Base-by-base conservation (phyloP, 2,329 filamentous ascomycete genomes). In the Trichoderma harzianum region DNA sequence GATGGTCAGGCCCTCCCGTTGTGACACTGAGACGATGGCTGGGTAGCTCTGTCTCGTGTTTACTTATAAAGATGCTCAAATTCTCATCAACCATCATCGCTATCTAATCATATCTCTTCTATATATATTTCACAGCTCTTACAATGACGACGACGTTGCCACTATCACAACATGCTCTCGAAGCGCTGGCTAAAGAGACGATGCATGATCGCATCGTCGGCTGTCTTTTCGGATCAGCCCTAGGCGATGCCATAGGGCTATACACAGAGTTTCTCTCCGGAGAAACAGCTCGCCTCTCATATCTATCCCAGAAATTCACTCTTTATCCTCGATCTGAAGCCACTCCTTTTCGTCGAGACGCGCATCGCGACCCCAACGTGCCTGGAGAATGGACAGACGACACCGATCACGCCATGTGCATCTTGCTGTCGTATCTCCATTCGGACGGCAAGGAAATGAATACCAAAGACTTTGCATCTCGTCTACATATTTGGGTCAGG, bases 241-340 rank as follows among this genome's bases (percentile, higher is more conserved):
- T 88, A 8, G 86, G 86, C 32, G 86, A 88, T 74, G 83, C 86
- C 24, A 85, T 88, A 71, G 86, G 86, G 2, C 75, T 88, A 7
- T 88, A 88, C 76, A 88, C 86, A 8, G 86, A 87, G 72, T 87
- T 87, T 71, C 77, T 87, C 30, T 81, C 83, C 1, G 80, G 79
- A 53, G 67, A 77, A 3, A 68, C 78, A 21, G 80, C 83, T 3
- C 73, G 74, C 26, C 73, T 73, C 7, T 74, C 80, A 30, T 87
- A 87, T 66, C 79, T 81, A 1, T 74, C 78, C 1, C 74, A 79
- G 16, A 78, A 72, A 2, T 87, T 87, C 74, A 81, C 79, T 3
- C 79, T 87, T 1, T 72, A 76, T 2, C 80, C 81, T 3, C 26
- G 66, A 5, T 79, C 80, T 2, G 71, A 78, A 10, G 79, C 80